Conservation (phyloP, 345 rosid species). For the Populus davidiana region DNA sequence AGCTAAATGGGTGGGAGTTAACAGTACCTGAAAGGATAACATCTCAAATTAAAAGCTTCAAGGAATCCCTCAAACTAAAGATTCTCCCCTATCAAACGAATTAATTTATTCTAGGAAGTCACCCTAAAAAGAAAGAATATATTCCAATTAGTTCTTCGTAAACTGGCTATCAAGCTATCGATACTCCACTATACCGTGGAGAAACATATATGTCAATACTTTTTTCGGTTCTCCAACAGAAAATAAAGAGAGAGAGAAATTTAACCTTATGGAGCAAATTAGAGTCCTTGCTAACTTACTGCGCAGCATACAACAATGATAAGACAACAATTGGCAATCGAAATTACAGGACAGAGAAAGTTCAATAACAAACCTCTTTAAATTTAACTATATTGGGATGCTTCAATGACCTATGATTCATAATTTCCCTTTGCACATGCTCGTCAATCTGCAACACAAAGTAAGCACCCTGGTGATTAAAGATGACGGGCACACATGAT, state of each 20-base stretch:
- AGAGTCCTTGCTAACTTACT: neutral
- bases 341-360: neutral
- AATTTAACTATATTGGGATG: constrained; percentile 26
- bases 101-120: neutral
- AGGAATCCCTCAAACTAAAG: no score
- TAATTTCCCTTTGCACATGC: constrained; percentile 19
- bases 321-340: neutral
- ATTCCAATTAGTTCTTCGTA: neutral
- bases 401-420: constrained; percentile 24
- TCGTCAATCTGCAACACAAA: constrained; percentile 23
- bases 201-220: neutral
- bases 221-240: neutral
- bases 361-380: constrained; percentile 17
- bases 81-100: neutral
- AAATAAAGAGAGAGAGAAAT: no score
- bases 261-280: neutral
- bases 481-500: neutral
- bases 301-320: neutral
- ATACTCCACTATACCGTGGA: neutral
- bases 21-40: constrained; percentile 48
- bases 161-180: neutral
- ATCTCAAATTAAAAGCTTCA: neutral
- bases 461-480: neutral
- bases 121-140: neutral
- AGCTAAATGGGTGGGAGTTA: constrained; percentile 83